Conservation (phyloP, 2,329 filamentous ascomycete genomes). For the Diatrype stigma region DNA sequence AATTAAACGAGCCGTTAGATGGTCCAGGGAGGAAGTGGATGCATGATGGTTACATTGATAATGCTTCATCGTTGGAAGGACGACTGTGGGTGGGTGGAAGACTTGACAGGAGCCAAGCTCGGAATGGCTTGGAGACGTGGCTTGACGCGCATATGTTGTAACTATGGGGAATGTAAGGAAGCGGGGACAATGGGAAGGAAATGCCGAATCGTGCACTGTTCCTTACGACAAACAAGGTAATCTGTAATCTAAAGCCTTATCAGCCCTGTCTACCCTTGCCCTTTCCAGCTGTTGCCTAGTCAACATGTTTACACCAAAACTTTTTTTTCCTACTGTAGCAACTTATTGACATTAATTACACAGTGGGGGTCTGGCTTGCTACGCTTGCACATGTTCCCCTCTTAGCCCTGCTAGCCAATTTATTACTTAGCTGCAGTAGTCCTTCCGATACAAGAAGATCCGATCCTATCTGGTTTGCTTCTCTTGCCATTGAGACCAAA, state of each 20-base stretch:
- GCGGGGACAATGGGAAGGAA: background rate
- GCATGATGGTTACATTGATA: background rate
- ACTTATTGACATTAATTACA: background rate
- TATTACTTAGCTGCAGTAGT: background rate
- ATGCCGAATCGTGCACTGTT: background rate
- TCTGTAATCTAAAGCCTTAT: background rate
- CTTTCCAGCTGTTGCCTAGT: constrained; percentile 17
- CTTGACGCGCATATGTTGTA: too few species aligned
- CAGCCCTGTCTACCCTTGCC: background rate
- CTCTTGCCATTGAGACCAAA: background rate
- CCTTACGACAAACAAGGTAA: background rate
- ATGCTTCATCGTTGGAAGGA: constrained; percentile 20
- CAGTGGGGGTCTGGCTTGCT: too few species aligned
- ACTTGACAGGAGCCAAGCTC: constrained; percentile 8
- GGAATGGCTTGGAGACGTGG: background rate
- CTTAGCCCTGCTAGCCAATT: background rate
- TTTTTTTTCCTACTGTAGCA: background rate
- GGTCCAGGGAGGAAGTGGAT: too few species aligned
- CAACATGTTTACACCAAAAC: constrained; percentile 7
- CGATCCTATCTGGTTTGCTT: background rate
- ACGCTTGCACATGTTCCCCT: constrained; percentile 1
- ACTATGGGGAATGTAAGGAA: background rate
- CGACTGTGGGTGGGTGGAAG: constrained; percentile 7
- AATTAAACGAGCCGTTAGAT: background rate
- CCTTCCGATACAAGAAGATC: background rate